A percentile compares a stretch with the other conserved stretches of the same genome.
Evolutionary conservation across 1,284 basidiomycete genomes (phyloP).

Genomic region (Ceratobasidium sp.): DNA sequence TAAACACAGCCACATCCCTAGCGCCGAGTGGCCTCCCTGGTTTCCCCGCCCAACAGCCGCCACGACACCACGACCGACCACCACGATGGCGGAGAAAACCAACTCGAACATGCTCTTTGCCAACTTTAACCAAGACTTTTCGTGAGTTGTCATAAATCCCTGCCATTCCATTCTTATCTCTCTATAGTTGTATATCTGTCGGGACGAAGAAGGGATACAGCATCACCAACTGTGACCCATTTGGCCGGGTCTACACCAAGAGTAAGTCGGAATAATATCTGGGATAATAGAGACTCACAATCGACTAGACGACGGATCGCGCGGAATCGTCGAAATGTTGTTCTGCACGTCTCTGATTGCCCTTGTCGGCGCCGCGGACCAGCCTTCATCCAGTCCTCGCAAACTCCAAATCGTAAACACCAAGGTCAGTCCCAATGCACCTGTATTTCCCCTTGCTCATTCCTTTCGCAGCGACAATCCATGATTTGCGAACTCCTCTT

Average conservation of each 20-base stretch:
- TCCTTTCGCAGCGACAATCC: conserved; percentile 81
- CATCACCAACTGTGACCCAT: conserved; percentile 98
- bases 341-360: conserved; percentile 99
- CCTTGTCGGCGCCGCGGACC: conserved; percentile 93
- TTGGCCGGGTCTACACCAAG: conserved; percentile 94
- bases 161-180: background rate
- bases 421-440: conserved; percentile 70
- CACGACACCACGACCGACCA: conserved; percentile 14
- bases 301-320: conserved; percentile 86
- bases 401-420: conserved; percentile 99
- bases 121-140: conserved; percentile 91
- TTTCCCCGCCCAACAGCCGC: conserved; percentile 5
- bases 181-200: conserved; percentile 85
- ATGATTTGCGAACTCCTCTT: conserved; percentile 99
- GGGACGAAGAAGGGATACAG: conserved; percentile 96
- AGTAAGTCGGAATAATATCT: conserved; percentile 68
- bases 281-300: background rate
- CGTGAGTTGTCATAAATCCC: conserved; percentile 62
- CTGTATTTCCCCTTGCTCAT: background rate
- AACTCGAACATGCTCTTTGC: conserved; percentile 80
- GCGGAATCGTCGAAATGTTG: conserved; percentile 98
- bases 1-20: background rate
- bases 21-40: conserved; percentile 4
- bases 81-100: conserved; percentile 47
- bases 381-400: conserved; percentile 86